Evolutionary conservation across 1,139 yeast genomes (phyloP).

Genomic region (Sugiyamaella castrensis): DNA sequence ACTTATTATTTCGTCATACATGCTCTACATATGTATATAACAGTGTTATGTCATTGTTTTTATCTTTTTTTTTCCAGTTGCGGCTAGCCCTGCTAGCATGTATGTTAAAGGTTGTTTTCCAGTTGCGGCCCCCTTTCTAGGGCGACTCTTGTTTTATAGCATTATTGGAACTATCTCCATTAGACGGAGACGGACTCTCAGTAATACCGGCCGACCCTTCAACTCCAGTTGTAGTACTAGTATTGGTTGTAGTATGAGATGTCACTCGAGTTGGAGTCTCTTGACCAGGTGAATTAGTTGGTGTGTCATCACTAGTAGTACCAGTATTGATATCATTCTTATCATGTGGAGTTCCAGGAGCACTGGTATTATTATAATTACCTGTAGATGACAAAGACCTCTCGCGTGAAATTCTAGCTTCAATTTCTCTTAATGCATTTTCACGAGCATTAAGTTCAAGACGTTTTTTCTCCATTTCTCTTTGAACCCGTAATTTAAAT

Average conservation of each 20-base stretch:
- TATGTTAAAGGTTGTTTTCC: too few relatives aligned
- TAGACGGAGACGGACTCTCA: too few relatives aligned
- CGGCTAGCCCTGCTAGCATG: too few relatives aligned
- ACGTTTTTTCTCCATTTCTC: slow-evolving; percentile 79
- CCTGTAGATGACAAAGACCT: slow-evolving; percentile 14
- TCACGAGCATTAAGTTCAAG: slow-evolving; percentile 85
- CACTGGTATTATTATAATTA: slow-evolving; percentile 1
- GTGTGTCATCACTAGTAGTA: too few relatives aligned
- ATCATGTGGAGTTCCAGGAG: slow-evolving; percentile 3
- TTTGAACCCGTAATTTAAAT: slow-evolving; percentile 64
- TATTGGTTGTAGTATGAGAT: slow-evolving; percentile 7
- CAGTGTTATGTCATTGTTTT: too few relatives aligned
- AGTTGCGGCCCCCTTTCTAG: too few relatives aligned
- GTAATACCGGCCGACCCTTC: slow-evolving; percentile 1
- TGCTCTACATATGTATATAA: too few relatives aligned
- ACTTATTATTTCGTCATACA: background rate
- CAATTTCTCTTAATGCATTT: slow-evolving; percentile 79
- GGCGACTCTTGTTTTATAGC: slow-evolving; percentile 2
- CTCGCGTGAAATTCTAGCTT: slow-evolving; percentile 56
- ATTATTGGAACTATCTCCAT: slow-evolving; percentile 1
- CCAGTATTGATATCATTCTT: too few relatives aligned
- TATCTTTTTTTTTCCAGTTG: too few relatives aligned
- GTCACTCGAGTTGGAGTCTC: slow-evolving; percentile 9
- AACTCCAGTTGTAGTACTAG: background rate
- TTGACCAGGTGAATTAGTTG: slow-evolving; percentile 4